phyloP scores from a whole-genome alignment of 192 early-diverging fungal genomes.

The Geranomyces michiganensis region DNA sequence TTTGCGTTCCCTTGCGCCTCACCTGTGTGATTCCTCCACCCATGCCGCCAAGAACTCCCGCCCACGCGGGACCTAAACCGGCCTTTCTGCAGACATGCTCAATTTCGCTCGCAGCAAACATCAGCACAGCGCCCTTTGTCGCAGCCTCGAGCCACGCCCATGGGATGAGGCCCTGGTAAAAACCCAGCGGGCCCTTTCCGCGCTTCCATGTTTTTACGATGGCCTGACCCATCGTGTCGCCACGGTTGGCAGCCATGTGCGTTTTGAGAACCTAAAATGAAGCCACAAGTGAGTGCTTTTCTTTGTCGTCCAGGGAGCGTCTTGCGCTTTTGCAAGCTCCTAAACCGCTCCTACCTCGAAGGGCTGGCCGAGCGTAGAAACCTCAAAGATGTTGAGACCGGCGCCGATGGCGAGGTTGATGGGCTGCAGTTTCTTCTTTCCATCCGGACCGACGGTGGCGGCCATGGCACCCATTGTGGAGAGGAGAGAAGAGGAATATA shows the following conservation, averaged over 20 bases:
- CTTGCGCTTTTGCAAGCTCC: not conserved
- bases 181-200: slow-evolving; percentile 81
- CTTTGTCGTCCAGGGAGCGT: not conserved
- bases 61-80: slow-evolving; percentile 36
- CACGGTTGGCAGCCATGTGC: slow-evolving; percentile 76
- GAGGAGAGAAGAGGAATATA: too few species aligned
- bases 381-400: slow-evolving; percentile 72
- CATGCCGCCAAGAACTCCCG: slow-evolving; percentile 93
- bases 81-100: slow-evolving; percentile 55
- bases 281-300: slow-evolving; percentile 3
- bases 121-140: slow-evolving; percentile 78
- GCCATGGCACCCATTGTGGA: too few species aligned
- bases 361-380: slow-evolving; percentile 92
- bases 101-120: slow-evolving; percentile 74
- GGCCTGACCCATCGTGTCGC: slow-evolving; percentile 73
- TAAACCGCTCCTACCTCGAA: slow-evolving; percentile 53
- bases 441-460: too few species aligned
- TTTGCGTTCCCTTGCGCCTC: not conserved
- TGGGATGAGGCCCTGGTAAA: slow-evolving; percentile 92
- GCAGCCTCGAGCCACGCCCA: slow-evolving; percentile 78
- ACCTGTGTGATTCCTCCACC: slow-evolving; percentile 89
- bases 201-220: slow-evolving; percentile 78
- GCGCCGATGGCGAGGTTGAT: slow-evolving; percentile 89
- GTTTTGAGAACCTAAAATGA: slow-evolving; percentile 42
- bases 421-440: slow-evolving; percentile 77